These are phyloP conservation scores for Ormosia semicastrata DNA, from an alignment of 306 rosid species.

Conservation along the genomic window DNA sequence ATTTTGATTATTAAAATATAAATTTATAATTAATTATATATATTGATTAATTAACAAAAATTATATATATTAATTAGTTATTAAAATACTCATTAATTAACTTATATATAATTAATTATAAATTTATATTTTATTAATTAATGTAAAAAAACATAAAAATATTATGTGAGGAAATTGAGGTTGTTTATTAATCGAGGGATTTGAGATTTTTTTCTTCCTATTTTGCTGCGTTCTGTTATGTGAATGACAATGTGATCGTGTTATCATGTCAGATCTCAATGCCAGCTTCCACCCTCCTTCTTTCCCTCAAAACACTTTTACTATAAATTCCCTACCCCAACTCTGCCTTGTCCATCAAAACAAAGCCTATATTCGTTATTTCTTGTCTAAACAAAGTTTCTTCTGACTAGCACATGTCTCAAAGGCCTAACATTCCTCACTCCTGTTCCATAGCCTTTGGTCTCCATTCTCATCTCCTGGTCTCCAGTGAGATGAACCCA, in stretches of 20 bases:
- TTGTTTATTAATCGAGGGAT: background rate
- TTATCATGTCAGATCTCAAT: background rate
- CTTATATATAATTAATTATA: no score
- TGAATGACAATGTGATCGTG: background rate
- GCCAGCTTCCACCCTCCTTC: background rate
- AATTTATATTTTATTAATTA: no score
- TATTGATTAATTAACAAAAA: no score
- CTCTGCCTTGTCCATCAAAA: background rate
- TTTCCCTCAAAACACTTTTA: background rate
- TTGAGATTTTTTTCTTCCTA: background rate
- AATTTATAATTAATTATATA: no score
- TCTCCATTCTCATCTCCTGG: conserved; percentile 62
- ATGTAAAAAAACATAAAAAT: no score
- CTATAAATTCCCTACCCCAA: background rate
- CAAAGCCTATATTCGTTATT: background rate
- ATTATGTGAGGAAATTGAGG: no score
- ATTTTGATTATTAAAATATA: no score
- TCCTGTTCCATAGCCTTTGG: conserved; percentile 41
- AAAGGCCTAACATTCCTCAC: conserved; percentile 49
- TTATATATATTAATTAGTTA: no score
- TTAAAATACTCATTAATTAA: no score
- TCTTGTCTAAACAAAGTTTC: background rate
- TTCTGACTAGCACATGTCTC: conserved; percentile 40
- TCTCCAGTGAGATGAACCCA: conserved; percentile 54
- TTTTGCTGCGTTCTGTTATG: background rate